Evolutionary conservation across 2,329 filamentous ascomycete genomes (phyloP).

Genomic region (Raffaelea arxii): DNA sequence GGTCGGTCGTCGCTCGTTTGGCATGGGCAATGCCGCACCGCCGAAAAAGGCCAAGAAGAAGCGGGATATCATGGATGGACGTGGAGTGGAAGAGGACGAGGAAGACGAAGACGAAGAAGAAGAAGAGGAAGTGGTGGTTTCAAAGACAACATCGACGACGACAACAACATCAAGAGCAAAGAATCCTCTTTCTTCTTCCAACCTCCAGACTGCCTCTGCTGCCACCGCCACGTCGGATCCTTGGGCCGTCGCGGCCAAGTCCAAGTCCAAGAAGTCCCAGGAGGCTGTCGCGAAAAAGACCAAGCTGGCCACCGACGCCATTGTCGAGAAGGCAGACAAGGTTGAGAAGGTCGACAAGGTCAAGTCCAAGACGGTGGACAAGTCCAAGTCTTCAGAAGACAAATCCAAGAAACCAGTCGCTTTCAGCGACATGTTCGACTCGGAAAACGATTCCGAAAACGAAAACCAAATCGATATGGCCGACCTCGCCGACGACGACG

Average conservation of each 20-base stretch:
- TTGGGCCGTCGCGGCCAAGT: neutral
- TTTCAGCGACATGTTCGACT: neutral
- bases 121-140: too few species aligned
- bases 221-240: neutral
- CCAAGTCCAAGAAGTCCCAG: neutral
- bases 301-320: neutral
- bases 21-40: neutral
- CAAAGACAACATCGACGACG: too few species aligned
- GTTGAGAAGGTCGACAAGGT: neutral
- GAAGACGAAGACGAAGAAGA: neutral
- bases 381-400: neutral
- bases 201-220: neutral
- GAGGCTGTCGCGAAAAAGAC: neutral
- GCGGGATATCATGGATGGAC: too few species aligned
- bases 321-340: neutral
- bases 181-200: too few species aligned
- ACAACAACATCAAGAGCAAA: too few species aligned
- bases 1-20: conserved; percentile 13
- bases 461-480: neutral
- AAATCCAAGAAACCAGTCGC: conserved; percentile 1
- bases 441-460: neutral
- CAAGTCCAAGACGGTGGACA: neutral
- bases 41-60: neutral
- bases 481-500: conserved; percentile 66
- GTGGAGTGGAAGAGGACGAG: neutral